Evolutionary conservation across 257 asterid species (phyloP), one percentile per base, ranked within the genome.

Genomic region (Salvia miltiorrhiza): DNA sequence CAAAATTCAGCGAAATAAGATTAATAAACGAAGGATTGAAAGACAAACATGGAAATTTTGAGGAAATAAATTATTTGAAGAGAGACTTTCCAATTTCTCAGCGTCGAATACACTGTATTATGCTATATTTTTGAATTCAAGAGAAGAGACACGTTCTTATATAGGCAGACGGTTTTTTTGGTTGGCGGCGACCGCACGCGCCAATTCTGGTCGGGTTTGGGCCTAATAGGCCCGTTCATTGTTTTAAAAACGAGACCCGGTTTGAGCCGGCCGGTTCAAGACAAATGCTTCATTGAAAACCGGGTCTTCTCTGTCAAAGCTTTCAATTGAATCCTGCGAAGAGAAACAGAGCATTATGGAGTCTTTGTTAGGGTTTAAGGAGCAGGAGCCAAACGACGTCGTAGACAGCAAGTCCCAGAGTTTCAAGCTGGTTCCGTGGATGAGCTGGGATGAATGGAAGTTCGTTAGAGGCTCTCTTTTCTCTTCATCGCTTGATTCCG

Each of bases 361-460:
- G 71, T 67, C 79, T 43, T 45, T 80, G 69, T 55, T 86, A 69
- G 97, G 88, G 82, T 83, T 88, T 65, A 69, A 33, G 39, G 90
- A 76, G 45, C 69, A 76, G 26, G 52, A 76, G 10, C 19, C 52
- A 13, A 60, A 78, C 70, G 90, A 83, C 70, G 82, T 67, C 74
- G 77, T 60, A 0, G 82, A 78, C 10, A 83, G 74, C 41, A 80
- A 81, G 20, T 64, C 81, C 12, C 76, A 49, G 30, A 49, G 85
- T 56, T 78, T 76, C 80, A 93, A 87, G 83, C 76, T 80, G 75
- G 98, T 90, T 39, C 97, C 96, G 1, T 92, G 98, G 98, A 77
- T 88, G 7, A 84, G 77, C 81, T 90, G 97, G 98, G 95, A 83
- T 41, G 95, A 90, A 67, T 93, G 97, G 98, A 75, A 62, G 63